Evolutionary conservation across 345 rosid genomes (phyloP).

Genomic region (Salix brachista): DNA sequence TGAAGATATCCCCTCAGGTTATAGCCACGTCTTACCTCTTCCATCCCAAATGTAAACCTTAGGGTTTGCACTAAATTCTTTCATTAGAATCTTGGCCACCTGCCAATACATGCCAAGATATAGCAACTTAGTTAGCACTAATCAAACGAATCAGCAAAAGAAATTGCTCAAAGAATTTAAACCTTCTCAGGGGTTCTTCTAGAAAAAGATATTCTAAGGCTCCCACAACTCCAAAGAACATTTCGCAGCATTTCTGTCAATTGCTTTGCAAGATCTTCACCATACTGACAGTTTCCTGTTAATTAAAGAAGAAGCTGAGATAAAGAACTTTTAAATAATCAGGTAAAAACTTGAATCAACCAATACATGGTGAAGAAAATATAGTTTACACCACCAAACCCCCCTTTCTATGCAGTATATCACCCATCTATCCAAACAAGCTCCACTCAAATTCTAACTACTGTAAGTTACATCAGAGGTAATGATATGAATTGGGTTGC

Average conservation of each 20-base stretch:
- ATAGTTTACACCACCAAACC: background rate
- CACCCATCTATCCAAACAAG: background rate
- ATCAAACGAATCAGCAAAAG: constrained; percentile 1
- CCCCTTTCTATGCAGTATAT: background rate
- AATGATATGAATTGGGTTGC: background rate
- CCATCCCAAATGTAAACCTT: constrained; percentile 32
- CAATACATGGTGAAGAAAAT: background rate
- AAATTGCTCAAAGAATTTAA: background rate
- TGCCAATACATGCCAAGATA: constrained; percentile 1
- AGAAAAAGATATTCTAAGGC: constrained; percentile 27
- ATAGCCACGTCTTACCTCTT: constrained; percentile 15
- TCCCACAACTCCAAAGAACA: constrained; percentile 38
- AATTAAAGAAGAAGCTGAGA: background rate
- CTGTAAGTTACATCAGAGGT: background rate
- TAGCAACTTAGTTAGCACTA: background rate
- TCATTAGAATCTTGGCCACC: constrained; percentile 15
- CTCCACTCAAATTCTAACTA: background rate
- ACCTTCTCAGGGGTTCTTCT: constrained; percentile 32
- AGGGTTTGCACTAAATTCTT: constrained; percentile 20
- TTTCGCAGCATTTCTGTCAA: constrained; percentile 18
- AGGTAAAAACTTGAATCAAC: background rate
- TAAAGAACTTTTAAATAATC: background rate
- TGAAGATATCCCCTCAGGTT: background rate
- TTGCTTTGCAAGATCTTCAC: constrained; percentile 23
- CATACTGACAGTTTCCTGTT: constrained; percentile 25